Conservation (phyloP, 306 rosid species). For the Rosa multiflora region DNA sequence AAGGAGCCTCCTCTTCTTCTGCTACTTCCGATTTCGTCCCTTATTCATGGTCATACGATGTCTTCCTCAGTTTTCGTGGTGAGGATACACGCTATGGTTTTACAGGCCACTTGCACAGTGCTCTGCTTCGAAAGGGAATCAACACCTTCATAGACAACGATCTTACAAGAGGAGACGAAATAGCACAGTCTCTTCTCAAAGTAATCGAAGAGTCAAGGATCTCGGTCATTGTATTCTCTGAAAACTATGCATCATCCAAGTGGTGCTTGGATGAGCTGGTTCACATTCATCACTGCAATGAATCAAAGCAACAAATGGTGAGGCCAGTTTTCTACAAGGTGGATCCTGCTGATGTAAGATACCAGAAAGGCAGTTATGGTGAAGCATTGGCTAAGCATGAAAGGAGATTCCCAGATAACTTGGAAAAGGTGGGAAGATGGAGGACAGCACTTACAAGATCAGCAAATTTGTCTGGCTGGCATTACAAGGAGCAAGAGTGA, state of each 20-base stretch:
- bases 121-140: neutral
- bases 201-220: neutral
- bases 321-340: constrained; percentile 10
- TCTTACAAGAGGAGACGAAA: neutral
- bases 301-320: neutral
- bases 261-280: neutral
- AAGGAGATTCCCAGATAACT: neutral
- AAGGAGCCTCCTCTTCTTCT: neutral
- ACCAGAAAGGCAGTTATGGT: neutral
- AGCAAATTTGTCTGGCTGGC: neutral
- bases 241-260: no score
- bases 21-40: neutral
- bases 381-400: neutral
- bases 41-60: neutral
- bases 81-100: neutral
- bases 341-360: neutral
- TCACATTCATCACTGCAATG: neutral
- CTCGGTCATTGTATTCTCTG: neutral
- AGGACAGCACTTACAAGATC: no score
- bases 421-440: neutral
- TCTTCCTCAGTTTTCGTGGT: neutral
- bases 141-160: neutral
- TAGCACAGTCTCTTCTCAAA: neutral
- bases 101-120: neutral
- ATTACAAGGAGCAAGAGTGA: neutral